Base-by-base conservation (phyloP, 1,139 yeast genomes). In the Taphrina betulina region DNA sequence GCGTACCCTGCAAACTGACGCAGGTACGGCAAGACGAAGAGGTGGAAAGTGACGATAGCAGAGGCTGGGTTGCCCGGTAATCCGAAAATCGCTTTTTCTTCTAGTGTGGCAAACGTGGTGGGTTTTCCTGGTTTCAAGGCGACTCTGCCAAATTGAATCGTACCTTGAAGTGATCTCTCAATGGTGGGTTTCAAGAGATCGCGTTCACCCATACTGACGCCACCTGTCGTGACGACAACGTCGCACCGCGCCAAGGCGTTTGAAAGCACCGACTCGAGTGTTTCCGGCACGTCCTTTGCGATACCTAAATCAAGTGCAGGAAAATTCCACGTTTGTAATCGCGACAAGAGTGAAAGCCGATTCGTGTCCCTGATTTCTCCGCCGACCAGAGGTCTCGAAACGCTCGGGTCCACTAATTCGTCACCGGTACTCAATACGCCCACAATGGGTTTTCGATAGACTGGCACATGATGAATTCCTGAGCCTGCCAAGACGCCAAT, bases 61-160 rank as follows among this genome's bases (percentile, higher is more conserved):
- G 79, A 75, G 0, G 78, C 80, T 4, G 81, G 81, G 60, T 77
- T 77, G 0, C 81, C 81, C 0, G 81, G 81, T 1, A 77, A 68
- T 0, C 77, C 80, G 65, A 77, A 75, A 1, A 77, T 68, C 5
- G 68, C 63, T 34, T 63, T 65, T 29, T 65, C 31, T 51, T 61
- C 22, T 5, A 45, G 23, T 0, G 80, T 75, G 0, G 79, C 80
- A 67, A 76, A 77, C 0, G 81, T 77, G 1, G 78, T 74, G 1
- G 81, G 81, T 60, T 77, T 77, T 0, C 81, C 81, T 0, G 81
- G 81, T 60, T 77, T 77, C 79, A 77, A 77, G 14, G 73, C 72
- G 3, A 77, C 79, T 34, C 81, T 66, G 2, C 81, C 81, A 63
- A 77, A 77, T 60, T 75, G 78, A 23, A 77, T 72, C 1, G 60